These are phyloP conservation scores for Xylariales sp. DNA, from an alignment of 2,329 filamentous ascomycete species.

Conservation along the genomic window DNA sequence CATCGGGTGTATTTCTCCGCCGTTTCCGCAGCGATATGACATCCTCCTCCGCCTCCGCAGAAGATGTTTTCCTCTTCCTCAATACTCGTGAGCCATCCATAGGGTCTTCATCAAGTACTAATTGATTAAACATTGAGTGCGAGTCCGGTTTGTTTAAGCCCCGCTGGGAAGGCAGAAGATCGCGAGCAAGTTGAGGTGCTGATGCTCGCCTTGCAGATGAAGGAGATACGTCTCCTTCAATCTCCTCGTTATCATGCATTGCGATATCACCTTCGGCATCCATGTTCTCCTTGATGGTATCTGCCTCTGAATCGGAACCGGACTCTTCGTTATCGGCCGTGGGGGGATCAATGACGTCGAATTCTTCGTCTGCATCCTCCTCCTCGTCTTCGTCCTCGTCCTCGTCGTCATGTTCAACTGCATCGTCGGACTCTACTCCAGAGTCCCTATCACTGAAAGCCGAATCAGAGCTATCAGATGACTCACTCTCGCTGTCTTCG, in stretches of 20 bases:
- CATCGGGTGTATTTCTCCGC: constrained; percentile 61
- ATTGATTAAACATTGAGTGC: constrained; percentile 80
- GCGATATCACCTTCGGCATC: constrained; percentile 46
- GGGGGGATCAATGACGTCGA: constrained; percentile 45
- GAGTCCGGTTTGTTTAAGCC: constrained; percentile 74
- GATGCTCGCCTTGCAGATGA: constrained; percentile 63
- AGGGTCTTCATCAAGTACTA: constrained; percentile 77
- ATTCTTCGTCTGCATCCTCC: constrained; percentile 50
- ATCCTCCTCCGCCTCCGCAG: constrained; percentile 70
- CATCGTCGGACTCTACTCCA: constrained; percentile 49
- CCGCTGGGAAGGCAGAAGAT: constrained; percentile 76
- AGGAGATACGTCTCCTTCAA: constrained; percentile 53
- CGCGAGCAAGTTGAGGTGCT: constrained; percentile 74
- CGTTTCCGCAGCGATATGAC: constrained; percentile 65
- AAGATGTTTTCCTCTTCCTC: constrained; percentile 86
- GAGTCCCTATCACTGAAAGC: constrained; percentile 47
- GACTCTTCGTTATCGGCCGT: constrained; percentile 46
- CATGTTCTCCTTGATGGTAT: constrained; percentile 44
- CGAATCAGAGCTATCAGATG: constrained; percentile 46
- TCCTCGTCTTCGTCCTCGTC: constrained; percentile 47
- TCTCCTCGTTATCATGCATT: constrained; percentile 35
- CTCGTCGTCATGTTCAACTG: constrained; percentile 47
- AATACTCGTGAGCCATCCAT: constrained; percentile 81
- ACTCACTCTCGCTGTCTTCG: constrained; percentile 54
- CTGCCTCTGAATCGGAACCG: constrained; percentile 47